These are phyloP conservation scores for Rhizomucor miehei DNA, from an alignment of 371 early-diverging fungal species.

Conservation along the genomic window DNA sequence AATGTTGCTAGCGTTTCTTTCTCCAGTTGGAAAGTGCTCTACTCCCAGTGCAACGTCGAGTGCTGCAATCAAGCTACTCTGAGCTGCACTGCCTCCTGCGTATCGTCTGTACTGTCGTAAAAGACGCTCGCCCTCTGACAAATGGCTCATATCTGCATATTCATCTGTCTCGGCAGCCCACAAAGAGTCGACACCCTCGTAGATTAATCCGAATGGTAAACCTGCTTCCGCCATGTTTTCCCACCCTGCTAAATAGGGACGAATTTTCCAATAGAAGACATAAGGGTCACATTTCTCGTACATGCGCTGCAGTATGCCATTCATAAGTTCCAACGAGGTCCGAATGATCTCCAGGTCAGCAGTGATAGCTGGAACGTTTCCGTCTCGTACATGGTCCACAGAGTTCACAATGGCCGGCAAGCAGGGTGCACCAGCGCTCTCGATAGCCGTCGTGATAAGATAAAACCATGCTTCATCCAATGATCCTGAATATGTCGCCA, in stretches of 20 bases:
- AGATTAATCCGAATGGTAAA: conserved; percentile 84
- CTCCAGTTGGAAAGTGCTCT: conserved; percentile 81
- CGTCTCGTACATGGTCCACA: conserved; percentile 53
- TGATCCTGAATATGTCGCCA: conserved; percentile 86
- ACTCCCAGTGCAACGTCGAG: conserved; percentile 91
- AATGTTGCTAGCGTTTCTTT: conserved; percentile 20
- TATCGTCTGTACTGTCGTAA: conserved; percentile 66
- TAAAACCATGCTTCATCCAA: conserved; percentile 97
- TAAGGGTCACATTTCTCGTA: conserved; percentile 93
- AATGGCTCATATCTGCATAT: conserved; percentile 53
- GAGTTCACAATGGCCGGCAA: conserved; percentile 61
- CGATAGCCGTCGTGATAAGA: conserved; percentile 87
- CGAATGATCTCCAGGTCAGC: conserved; percentile 56
- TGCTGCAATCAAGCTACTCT: conserved; percentile 89
- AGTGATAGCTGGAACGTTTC: conserved; percentile 47
- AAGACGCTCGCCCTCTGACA: conserved; percentile 56
- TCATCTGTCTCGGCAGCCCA: conserved; percentile 49
- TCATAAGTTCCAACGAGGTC: conserved; percentile 59
- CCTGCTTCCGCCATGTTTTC: conserved; percentile 86
- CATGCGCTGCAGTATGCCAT: conserved; percentile 75
- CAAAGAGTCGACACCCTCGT: conserved; percentile 77
- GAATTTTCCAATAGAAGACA: conserved; percentile 93
- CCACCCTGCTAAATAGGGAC: conserved; percentile 93
- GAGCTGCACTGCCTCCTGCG: conserved; percentile 95
- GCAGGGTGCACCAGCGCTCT: conserved; percentile 83